A percentile compares a stretch with the other conserved stretches of the same genome.
These are phyloP conservation scores for Macrotyloma uniflorum DNA, from an alignment of 306 rosid species.

Conservation along the genomic window DNA sequence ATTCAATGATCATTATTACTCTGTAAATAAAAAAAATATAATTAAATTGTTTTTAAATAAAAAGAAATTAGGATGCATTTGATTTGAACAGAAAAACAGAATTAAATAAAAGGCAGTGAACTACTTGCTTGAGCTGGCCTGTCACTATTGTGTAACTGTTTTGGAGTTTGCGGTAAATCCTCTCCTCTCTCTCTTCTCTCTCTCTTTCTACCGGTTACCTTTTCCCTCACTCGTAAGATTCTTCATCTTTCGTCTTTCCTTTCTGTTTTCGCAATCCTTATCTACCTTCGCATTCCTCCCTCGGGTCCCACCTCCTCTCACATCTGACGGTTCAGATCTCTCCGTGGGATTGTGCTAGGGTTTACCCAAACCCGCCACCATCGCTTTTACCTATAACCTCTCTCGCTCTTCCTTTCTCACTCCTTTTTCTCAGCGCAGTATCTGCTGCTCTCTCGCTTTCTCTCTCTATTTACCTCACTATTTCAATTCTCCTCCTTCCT, in stretches of 20 bases:
- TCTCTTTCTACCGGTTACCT: background rate
- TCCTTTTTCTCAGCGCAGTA: constrained; percentile 47
- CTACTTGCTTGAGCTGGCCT: no score
- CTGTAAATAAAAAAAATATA: background rate
- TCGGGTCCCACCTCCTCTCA: constrained; percentile 40
- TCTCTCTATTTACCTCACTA: background rate
- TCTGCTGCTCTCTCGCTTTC: constrained; percentile 47
- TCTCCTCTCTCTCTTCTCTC: background rate
- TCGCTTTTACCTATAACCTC: constrained; percentile 29
- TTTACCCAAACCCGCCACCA: constrained; percentile 44
- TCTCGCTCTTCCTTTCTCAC: background rate
- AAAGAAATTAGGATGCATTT: background rate
- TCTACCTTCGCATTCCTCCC: constrained; percentile 20
- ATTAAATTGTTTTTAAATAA: background rate
- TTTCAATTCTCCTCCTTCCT: background rate
- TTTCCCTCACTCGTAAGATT: background rate
- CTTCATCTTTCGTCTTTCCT: background rate
- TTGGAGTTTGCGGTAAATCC: background rate
- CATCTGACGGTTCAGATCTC: constrained; percentile 51
- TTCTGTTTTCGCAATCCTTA: constrained; percentile 25
- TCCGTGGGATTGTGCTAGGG: constrained; percentile 50
- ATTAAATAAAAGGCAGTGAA: background rate
- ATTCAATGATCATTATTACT: no score
- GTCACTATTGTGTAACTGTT: background rate
- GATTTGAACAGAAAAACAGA: background rate